These are phyloP conservation scores for Paramecium primaurelia DNA, from an alignment of 73 alveolate genomes.

Conservation along the genomic window DNA sequence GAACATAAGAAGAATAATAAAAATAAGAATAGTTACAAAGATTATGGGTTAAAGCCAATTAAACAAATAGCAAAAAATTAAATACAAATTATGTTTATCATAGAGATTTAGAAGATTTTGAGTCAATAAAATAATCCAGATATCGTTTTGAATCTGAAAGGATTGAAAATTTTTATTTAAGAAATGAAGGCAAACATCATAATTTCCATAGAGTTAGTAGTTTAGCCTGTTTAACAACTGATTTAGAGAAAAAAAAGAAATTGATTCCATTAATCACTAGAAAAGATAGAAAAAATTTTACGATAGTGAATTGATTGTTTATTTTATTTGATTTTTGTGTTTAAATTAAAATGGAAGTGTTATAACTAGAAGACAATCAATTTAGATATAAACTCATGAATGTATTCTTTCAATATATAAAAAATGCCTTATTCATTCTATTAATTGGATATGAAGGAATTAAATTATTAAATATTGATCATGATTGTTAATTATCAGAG, in stretches of 20 bases:
- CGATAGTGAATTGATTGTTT: not conserved
- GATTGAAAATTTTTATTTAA: not conserved
- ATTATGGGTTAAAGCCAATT: not conserved
- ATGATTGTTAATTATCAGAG: not conserved
- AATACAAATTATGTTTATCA: not conserved
- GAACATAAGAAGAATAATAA: not conserved
- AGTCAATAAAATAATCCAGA: not conserved
- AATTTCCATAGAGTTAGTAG: not conserved
- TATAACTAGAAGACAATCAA: not conserved
- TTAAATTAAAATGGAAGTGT: not conserved
- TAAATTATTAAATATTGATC: not conserved
- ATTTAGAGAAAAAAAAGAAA: not conserved
- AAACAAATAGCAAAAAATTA: not conserved
- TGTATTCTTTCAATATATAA: conserved; percentile 26
- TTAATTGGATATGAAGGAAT: conserved; percentile 25
- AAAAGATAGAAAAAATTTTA: not conserved
- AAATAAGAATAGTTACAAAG: not conserved
- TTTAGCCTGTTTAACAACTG: not conserved
- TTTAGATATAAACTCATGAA: conserved; percentile 21
- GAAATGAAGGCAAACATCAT: not conserved
- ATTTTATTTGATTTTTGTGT: not conserved
- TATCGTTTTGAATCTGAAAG: not conserved
- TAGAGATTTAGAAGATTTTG: not conserved
- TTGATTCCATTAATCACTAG: not conserved
- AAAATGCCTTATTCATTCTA: not conserved